Evolutionary conservation across 192 early-diverging fungal genomes (phyloP), one percentile per base, ranked within the genome.

Genomic region (Backusella circina): DNA sequence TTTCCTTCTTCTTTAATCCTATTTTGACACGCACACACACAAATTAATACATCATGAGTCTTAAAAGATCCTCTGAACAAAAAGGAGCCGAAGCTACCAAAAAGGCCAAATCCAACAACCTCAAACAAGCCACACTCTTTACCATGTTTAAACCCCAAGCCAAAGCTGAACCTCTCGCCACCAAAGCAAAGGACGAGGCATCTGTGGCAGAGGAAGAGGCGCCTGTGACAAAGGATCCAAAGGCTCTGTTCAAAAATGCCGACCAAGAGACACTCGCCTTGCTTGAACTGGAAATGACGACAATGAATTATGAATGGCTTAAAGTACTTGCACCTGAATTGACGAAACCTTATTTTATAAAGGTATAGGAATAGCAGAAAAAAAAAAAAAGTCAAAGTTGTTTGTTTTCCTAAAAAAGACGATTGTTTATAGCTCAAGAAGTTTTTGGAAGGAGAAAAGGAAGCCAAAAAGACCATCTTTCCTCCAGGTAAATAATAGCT

Each of bases 281-380:
- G 16, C 73, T 89, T 8, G 74, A 70, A 0, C 80, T 93, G 47
- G 94, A 95, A 79, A 83, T 86, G 47, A 85, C 82, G 15, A 94
- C 90, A 10, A 91, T 98, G 78, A 85, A 92, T 13, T 16, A 83
- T 3, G 92, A 91, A 44, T 98, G 94, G 94, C 83, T 94, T 30
- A 74, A 75, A 70, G 87, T 81, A 23, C 82, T 95, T 41, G 44
- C 61, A 4, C 32, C 67, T 6, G 93, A 95, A 77, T 77, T 95
- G 26, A 77, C 74, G 37, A 92, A 92, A 75, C 84, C 77, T 2
- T 88, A 87, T 32, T 91, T 90, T 67, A 68, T 85, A n/a, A 78
- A 89, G 78, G 90, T 90, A 73, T 44, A 65, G 28, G 23, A 70
- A 5, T 41, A 54, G 28, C 15, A 31, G 15, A 36, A 36, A 18